Conservation (phyloP, 2,329 filamentous ascomycete species). For the Chaetomiaceae sp. region DNA sequence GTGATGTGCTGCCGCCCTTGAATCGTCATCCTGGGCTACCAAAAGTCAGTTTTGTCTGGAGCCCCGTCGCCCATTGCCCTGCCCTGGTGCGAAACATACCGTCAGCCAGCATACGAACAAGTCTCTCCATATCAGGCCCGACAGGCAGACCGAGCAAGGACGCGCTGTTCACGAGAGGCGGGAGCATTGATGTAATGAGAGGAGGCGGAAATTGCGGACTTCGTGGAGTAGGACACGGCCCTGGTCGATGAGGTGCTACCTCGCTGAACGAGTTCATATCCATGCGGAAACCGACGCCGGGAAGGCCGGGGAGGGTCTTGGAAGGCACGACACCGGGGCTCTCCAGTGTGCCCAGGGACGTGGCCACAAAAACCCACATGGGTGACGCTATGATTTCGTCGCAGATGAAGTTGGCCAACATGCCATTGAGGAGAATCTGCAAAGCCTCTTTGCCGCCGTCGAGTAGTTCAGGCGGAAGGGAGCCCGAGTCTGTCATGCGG, state of each 20-base stretch:
- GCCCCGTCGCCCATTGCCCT: too few relatives aligned
- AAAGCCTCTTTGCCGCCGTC: slow-evolving; percentile 4
- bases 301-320: background rate
- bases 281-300: slow-evolving; percentile 5
- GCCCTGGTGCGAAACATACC: background rate
- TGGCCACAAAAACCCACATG: slow-evolving; percentile 7
- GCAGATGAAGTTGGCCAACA: slow-evolving; percentile 13
- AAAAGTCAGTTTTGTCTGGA: too few relatives aligned
- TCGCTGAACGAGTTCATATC: slow-evolving; percentile 4
- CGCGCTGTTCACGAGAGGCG: background rate
- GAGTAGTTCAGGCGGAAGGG: slow-evolving; percentile 1
- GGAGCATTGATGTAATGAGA: slow-evolving; percentile 7
- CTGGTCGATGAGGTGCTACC: slow-evolving; percentile 1
- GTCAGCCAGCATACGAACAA: slow-evolving; percentile 7
- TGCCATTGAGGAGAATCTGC: slow-evolving; percentile 8
- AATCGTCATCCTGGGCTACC: slow-evolving; percentile 8
- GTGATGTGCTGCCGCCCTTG: background rate
- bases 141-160: slow-evolving; percentile 6
- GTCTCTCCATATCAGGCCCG: slow-evolving; percentile 7
- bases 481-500: slow-evolving; percentile 1
- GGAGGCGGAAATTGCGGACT: slow-evolving; percentile 10
- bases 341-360: slow-evolving; percentile 4
- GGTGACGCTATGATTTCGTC: slow-evolving; percentile 4
- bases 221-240: background rate
- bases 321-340: slow-evolving; percentile 1